Percentiles rank a stretch among this genome's conserved stretches.
phyloP scores from a whole-genome alignment of 257 asterid genomes.

The Voacanga thouarsii region DNA sequence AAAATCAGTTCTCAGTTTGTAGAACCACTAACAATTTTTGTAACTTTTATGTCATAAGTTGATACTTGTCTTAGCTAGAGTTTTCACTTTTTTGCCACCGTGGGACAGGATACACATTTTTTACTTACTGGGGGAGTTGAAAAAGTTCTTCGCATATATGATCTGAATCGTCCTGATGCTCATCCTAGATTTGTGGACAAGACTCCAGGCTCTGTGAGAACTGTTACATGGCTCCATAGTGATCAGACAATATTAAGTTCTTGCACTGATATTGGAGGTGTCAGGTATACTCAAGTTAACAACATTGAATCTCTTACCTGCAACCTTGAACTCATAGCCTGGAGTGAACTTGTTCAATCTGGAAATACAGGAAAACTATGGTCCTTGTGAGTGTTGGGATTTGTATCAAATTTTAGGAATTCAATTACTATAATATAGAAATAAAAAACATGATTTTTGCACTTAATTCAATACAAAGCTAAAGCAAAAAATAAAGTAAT shows the following conservation, averaged over 20 bases:
- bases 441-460: not conserved
- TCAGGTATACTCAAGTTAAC: constrained; percentile 22
- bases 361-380: too few species aligned
- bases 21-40: not conserved
- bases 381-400: not conserved
- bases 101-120: constrained; percentile 29
- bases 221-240: constrained; percentile 41
- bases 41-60: not conserved
- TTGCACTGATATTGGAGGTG: constrained; percentile 38
- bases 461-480: not conserved
- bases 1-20: not conserved
- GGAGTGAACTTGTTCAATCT: too few species aligned
- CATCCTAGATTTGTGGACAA: constrained; percentile 36
- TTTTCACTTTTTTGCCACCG: not conserved
- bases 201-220: constrained; percentile 36
- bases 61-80: not conserved
- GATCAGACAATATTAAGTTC: constrained; percentile 44
- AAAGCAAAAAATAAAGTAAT: not conserved
- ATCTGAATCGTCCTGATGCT: constrained; percentile 34
- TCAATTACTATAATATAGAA: not conserved
- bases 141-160: constrained; percentile 36
- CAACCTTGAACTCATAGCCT: not conserved
- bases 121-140: constrained; percentile 42
- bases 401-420: not conserved
- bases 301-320: too few species aligned